phyloP scores from a whole-genome alignment of 306 rosid genomes.

The Acacia melanoxylon region DNA sequence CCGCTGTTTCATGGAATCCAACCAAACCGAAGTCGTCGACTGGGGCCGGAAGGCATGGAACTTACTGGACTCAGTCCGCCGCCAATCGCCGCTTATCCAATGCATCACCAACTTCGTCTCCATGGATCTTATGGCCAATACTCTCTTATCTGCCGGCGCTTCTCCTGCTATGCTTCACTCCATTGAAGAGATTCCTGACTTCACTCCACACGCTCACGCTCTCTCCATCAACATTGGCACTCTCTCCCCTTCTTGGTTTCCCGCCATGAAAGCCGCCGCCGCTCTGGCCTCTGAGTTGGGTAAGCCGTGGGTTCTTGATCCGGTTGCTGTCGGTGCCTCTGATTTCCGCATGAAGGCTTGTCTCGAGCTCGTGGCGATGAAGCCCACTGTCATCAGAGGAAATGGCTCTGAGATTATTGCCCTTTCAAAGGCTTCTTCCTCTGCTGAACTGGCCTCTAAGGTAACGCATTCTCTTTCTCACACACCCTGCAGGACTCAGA shows the following conservation, averaged over 20 bases:
- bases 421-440: slow-evolving; percentile 48
- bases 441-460: slow-evolving; percentile 35
- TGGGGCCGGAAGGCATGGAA: slow-evolving; percentile 64
- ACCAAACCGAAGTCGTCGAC: background rate
- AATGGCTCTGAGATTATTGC: slow-evolving; percentile 83
- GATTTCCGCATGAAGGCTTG: slow-evolving; percentile 66
- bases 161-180: slow-evolving; percentile 91
- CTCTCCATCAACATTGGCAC: slow-evolving; percentile 80
- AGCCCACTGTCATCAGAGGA: slow-evolving; percentile 75
- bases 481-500: background rate
- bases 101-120: slow-evolving; percentile 95
- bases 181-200: slow-evolving; percentile 65
- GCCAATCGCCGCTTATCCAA: slow-evolving; percentile 66
- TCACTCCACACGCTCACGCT: slow-evolving; percentile 66
- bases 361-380: slow-evolving; percentile 53
- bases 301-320: slow-evolving; percentile 89
- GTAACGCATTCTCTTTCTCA: slow-evolving; percentile 28
- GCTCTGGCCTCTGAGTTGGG: slow-evolving; percentile 32
- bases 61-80: slow-evolving; percentile 47
- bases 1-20: slow-evolving; percentile 23
- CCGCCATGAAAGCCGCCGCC: slow-evolving; percentile 72
- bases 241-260: slow-evolving; percentile 64
- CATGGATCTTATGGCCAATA: slow-evolving; percentile 90
- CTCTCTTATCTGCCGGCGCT: slow-evolving; percentile 78
- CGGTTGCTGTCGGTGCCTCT: slow-evolving; percentile 81